Percentiles rank a stretch among this genome's conserved stretches.
phyloP scores from a whole-genome alignment of 148 eudicot genomes.

The Nepenthes gracilis region DNA sequence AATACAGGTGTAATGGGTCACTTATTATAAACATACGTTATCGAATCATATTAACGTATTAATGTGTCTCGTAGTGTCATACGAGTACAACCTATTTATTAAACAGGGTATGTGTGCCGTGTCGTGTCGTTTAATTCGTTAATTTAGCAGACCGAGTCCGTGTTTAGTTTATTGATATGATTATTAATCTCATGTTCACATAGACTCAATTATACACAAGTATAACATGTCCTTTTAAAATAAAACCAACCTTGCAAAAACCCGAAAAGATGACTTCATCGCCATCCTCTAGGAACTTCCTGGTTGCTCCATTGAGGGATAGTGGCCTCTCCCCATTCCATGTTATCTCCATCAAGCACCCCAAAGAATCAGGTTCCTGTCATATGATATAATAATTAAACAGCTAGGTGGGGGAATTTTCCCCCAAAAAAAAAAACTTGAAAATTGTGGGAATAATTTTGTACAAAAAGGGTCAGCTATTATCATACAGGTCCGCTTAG shows the following conservation, averaged over 20 bases:
- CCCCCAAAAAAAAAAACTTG: not conserved
- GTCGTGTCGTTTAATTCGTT: too few species aligned
- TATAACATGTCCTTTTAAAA: too few species aligned
- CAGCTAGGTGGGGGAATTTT: not conserved
- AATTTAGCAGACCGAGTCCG: too few species aligned
- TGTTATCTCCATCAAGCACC: constrained; percentile 71
- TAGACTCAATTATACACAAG: too few species aligned
- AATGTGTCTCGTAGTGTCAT: too few species aligned
- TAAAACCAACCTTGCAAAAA: constrained; percentile 48
- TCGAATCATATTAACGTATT: too few species aligned
- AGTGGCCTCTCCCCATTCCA: constrained; percentile 82
- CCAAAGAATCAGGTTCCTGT: constrained; percentile 34
- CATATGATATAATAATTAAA: not conserved
- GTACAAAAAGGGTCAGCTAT: not conserved
- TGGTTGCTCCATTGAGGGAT: constrained; percentile 44
- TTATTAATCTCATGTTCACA: too few species aligned
- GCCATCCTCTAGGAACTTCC: constrained; percentile 86
- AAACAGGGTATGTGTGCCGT: too few species aligned
- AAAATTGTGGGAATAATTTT: not conserved
- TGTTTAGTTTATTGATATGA: too few species aligned
- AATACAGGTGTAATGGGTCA: too few species aligned
- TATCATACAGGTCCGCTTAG: constrained; percentile 93
- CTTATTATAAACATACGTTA: too few species aligned
- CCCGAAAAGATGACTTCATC: constrained; percentile 83
- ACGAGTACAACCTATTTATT: too few species aligned